These are phyloP conservation scores for Pestalotiopsis sp. DNA, from an alignment of 2,329 filamentous ascomycete genomes.

Conservation along the genomic window DNA sequence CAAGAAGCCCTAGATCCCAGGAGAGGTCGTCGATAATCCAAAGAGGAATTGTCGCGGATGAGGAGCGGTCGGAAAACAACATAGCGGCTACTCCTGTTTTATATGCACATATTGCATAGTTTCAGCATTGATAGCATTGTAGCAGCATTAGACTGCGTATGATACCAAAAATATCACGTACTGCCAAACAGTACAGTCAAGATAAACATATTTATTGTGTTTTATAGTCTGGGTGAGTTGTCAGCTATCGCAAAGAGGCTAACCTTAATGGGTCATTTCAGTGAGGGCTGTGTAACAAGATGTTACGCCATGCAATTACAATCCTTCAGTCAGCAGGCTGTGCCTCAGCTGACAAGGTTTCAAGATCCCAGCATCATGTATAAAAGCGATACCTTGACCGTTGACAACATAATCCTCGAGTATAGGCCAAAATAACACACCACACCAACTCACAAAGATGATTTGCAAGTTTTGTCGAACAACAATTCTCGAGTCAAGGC, in stretches of 20 bases:
- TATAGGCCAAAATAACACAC: neutral
- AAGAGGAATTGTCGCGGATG: neutral
- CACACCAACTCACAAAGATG: neutral
- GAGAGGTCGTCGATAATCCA: conserved; percentile 54
- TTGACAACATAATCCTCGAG: neutral
- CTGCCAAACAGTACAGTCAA: neutral
- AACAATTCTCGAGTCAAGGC: neutral
- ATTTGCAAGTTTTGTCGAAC: neutral
- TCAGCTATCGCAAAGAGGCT: neutral
- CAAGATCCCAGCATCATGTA: neutral
- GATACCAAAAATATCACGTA: neutral
- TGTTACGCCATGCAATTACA: neutral
- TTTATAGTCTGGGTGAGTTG: neutral
- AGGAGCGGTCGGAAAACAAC: neutral
- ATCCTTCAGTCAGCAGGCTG: neutral
- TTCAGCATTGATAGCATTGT: neutral
- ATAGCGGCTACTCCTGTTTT: neutral
- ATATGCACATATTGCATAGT: neutral
- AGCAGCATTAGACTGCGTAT: neutral
- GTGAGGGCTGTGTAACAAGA: neutral
- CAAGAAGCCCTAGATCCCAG: conserved; percentile 82
- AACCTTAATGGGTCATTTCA: neutral
- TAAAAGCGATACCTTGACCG: neutral
- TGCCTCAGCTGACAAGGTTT: neutral
- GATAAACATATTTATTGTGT: neutral